Base-by-base conservation (phyloP, 1,139 yeast genomes). In the Geotrichum candidum region DNA sequence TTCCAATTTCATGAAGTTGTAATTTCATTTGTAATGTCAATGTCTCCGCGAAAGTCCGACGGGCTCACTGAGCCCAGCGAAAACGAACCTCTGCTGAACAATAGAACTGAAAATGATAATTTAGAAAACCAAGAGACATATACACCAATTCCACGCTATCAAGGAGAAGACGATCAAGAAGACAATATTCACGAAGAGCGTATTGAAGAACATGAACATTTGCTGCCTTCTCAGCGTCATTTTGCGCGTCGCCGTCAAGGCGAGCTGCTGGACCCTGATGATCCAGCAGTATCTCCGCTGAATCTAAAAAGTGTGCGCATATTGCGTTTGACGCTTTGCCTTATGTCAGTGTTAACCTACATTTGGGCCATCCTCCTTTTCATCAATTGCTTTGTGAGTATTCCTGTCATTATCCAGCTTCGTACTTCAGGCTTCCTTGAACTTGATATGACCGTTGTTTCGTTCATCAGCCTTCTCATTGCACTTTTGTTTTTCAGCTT, bases 281-380 rank as follows among this genome's bases (percentile, higher is more conserved):
- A 85, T 69, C 89, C 89, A 1, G 74, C 78, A n/a, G 88, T 85
- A 9, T 79, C 87, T 1, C 88, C 90, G 1, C 71, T 84, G 68
- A 84, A 84, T 64, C 63, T 66, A 41, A 58, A 64, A 38, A 59
- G 64, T 25, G 81, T 86, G 57, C 75, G 80, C 55, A 74, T 77
- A 51, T 80, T 86, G 56, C 75, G 81, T 50, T 61, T 80, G 2
- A 70, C 84, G 18, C 77, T 84, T 50, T 67, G 76, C 10, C 69
- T 75, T 1, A 76, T 84, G 23, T 71, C 79, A 52, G 66, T 71
- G 1, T 70, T 82, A 45, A 71, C 83, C 11, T 66, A 79, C 9
- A 64, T 80, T 0, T 75, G 85, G 72, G 73, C 82, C 35, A 69
- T 85, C 1, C 68, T 80, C 35, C 76, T 84, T 33, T 69, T 85